These are phyloP conservation scores for Suillus subluteus DNA, from an alignment of 768 basidiomycete genomes.

Conservation along the genomic window DNA sequence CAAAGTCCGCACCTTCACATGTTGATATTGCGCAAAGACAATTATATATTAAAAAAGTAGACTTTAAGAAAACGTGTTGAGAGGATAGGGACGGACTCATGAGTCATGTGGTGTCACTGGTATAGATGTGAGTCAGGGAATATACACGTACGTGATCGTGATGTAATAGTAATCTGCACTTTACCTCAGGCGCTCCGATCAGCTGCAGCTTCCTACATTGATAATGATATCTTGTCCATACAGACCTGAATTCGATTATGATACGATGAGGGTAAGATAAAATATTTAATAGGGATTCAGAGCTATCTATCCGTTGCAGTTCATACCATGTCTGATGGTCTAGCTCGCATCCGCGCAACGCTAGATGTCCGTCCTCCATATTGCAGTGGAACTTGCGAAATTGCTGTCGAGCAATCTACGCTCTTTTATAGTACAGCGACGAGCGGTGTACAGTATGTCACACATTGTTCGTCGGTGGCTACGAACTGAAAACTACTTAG, in stretches of 20 bases:
- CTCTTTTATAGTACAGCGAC: conserved; percentile 3
- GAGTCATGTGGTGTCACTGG: not conserved
- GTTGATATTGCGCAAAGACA: not conserved
- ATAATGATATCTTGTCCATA: not conserved
- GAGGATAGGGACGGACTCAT: conserved; percentile 5
- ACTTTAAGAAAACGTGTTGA: not conserved
- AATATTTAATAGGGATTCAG: not conserved
- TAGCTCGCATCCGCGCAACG: conserved; percentile 9
- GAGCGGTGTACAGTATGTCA: not conserved
- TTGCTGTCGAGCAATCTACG: not conserved
- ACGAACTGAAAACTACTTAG: not conserved
- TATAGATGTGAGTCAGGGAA: not conserved
- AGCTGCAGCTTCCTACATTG: not conserved
- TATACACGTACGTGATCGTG: conserved; percentile 1
- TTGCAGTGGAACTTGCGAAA: conserved; percentile 8
- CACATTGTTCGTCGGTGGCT: not conserved
- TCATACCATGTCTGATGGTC: conserved; percentile 14
- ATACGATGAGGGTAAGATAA: not conserved
- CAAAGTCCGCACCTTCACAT: conserved; percentile 4
- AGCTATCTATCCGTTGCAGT: not conserved
- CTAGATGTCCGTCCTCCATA: conserved; percentile 2
- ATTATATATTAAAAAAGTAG: not conserved
- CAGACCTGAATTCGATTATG: not conserved
- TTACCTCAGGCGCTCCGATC: not conserved
- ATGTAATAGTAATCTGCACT: not conserved